These are phyloP conservation scores for Yamadazyma dendronema DNA, from an alignment of 1,139 yeast genomes.

Conservation along the genomic window DNA sequence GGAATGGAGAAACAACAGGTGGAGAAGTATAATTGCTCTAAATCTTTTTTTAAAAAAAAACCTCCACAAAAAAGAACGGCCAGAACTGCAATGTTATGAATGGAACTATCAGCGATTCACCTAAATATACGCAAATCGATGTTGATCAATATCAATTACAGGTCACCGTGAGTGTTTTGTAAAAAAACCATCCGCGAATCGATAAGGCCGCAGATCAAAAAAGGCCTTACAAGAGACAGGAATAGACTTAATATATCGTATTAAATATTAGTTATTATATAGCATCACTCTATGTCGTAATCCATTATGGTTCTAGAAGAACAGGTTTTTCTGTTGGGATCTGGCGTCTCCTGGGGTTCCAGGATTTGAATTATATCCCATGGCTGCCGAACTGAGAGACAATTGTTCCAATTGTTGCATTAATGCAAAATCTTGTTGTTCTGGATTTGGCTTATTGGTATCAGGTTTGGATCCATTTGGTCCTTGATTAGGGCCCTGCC, in stretches of 20 bases:
- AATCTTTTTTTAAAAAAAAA: no score
- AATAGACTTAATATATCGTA: neutral
- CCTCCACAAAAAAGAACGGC: no score
- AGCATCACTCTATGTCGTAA: neutral
- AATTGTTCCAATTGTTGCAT: constrained; percentile 52
- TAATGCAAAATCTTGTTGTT: constrained; percentile 19
- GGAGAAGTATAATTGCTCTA: no score
- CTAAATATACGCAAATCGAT: no score
- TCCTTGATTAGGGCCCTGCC: neutral
- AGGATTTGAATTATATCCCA: constrained; percentile 49
- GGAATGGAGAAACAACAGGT: no score
- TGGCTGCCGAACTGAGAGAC: constrained; percentile 48
- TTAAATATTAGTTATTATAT: constrained; percentile 1
- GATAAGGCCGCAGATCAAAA: no score
- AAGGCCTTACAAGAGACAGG: no score
- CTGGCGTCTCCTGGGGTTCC: constrained; percentile 31
- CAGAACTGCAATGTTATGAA: no score
- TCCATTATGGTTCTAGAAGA: constrained; percentile 1
- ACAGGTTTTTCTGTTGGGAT: constrained; percentile 6
- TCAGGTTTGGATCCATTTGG: neutral
- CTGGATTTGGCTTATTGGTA: constrained; percentile 7
- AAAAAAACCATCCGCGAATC: neutral
- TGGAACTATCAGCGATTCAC: no score
- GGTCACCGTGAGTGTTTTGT: neutral
- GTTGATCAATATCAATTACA: neutral